Conservation (phyloP, 2,329 filamentous ascomycete genomes). For the Pleoardoris graminearum region DNA sequence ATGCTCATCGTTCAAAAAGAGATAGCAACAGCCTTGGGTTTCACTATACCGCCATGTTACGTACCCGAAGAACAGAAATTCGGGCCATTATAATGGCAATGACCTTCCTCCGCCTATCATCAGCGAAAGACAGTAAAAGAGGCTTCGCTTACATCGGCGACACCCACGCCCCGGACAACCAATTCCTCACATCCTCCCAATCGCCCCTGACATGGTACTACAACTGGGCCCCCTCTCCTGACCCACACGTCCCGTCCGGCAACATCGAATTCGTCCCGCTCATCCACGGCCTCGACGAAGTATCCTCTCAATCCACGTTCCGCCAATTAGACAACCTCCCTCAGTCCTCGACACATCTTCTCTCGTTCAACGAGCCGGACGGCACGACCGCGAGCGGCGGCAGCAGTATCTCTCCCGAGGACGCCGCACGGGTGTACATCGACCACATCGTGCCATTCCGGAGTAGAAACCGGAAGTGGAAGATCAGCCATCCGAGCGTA, state of each 20-base stretch:
- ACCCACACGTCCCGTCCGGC: slow-evolving; percentile 58
- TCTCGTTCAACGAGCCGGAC: slow-evolving; percentile 82
- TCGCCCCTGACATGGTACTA: slow-evolving; percentile 81
- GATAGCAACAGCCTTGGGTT: slow-evolving; percentile 1
- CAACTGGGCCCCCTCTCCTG: slow-evolving; percentile 65
- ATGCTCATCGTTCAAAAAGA: not conserved
- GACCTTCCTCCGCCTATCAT: not conserved
- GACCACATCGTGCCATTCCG: slow-evolving; percentile 71
- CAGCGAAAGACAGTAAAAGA: slow-evolving; percentile 57
- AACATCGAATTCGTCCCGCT: slow-evolving; percentile 76
- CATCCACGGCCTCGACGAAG: slow-evolving; percentile 67
- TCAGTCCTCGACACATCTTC: slow-evolving; percentile 64
- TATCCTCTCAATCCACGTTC: slow-evolving; percentile 51
- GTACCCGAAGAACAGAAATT: too few species aligned
- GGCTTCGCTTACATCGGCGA: slow-evolving; percentile 72
- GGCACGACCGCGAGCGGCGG: slow-evolving; percentile 62
- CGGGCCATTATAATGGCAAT: not conserved
- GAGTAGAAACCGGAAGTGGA: slow-evolving; percentile 59
- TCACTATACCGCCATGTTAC: too few species aligned
- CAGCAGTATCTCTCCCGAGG: slow-evolving; percentile 62
- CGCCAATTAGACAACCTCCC: slow-evolving; percentile 65
- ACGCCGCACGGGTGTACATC: slow-evolving; percentile 72
- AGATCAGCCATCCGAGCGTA: slow-evolving; percentile 70
- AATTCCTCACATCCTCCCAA: slow-evolving; percentile 63
- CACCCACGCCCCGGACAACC: slow-evolving; percentile 60